phyloP scores from a whole-genome alignment of 176 grass and related monocot species.

The Cenchrus purpureus region DNA sequence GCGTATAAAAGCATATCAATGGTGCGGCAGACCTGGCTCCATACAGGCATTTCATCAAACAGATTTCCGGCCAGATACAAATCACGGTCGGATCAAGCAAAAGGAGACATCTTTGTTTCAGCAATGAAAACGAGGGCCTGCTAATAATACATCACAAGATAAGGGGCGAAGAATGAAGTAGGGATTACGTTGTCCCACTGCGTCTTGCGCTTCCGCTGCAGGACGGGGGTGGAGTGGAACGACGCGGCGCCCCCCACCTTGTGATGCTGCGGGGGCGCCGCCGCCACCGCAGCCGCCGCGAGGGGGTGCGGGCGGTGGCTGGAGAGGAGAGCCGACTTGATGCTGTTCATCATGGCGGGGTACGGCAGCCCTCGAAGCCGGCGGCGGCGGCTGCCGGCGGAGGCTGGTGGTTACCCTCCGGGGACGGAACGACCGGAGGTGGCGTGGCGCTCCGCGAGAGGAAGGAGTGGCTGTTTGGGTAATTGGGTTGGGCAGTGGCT shows the following conservation, averaged over 20 bases:
- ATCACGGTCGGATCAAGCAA: constrained; percentile 19
- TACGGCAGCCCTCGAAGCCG: not conserved
- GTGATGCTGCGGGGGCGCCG: not conserved
- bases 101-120: not conserved
- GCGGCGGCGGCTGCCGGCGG: not conserved
- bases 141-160: not conserved
- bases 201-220: constrained; percentile 70
- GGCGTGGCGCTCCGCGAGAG: constrained; percentile 25
- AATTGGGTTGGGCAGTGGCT: not conserved
- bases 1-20: constrained; percentile 15
- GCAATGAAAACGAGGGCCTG: not conserved
- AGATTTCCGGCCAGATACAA: constrained; percentile 11
- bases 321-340: constrained; percentile 45
- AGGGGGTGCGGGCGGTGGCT: constrained; percentile 18
- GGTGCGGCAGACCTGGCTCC: not conserved
- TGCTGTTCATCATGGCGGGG: constrained; percentile 38
- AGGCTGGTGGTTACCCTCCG: not conserved
- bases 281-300: not conserved
- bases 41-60: constrained; percentile 52
- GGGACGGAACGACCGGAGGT: not conserved
- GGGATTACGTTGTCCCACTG: constrained; percentile 72
- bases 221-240: constrained; percentile 80
- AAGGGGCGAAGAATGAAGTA: not conserved
- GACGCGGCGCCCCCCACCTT: constrained; percentile 42
- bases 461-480: not conserved